These are phyloP conservation scores for Linderniella brevidens DNA, from an alignment of 257 asterid species.

Conservation along the genomic window DNA sequence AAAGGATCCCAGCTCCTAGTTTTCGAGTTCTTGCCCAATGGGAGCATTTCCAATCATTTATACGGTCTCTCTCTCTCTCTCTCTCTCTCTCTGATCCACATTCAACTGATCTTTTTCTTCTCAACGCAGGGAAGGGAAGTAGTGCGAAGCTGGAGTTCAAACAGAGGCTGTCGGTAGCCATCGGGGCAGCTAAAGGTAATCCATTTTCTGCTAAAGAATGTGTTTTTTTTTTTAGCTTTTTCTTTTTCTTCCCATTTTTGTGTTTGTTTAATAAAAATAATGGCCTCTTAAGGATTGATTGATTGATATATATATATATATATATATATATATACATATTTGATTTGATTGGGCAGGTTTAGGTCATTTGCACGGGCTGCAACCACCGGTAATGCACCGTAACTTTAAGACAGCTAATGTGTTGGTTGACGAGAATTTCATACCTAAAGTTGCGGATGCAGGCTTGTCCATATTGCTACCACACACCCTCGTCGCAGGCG, in stretches of 20 bases:
- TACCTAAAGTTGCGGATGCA: slow-evolving; percentile 62
- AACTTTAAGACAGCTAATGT: slow-evolving; percentile 65
- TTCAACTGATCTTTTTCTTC: not conserved
- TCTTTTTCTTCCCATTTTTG: too few relatives aligned
- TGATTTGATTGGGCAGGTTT: slow-evolving; percentile 43
- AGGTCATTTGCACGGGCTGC: slow-evolving; percentile 42
- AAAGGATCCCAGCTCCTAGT: slow-evolving; percentile 51
- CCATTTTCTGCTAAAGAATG: not conserved
- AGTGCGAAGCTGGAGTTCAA: slow-evolving; percentile 51
- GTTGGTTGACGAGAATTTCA: slow-evolving; percentile 62
- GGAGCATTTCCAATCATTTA: slow-evolving; percentile 45
- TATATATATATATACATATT: too few relatives aligned
- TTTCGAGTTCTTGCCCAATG: slow-evolving; percentile 54
- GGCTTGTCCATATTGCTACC: slow-evolving; percentile 27
- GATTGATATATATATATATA: too few relatives aligned
- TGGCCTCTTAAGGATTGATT: too few relatives aligned
- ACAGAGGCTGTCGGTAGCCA: slow-evolving; percentile 56
- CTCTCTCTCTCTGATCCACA: too few relatives aligned
- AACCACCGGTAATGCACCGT: slow-evolving; percentile 36
- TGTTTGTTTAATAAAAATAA: too few relatives aligned
- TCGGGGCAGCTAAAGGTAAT: slow-evolving; percentile 68
- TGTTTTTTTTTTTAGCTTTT: not conserved
- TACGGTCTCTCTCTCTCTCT: slow-evolving; percentile 22
- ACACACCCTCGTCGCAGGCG: slow-evolving; percentile 19
- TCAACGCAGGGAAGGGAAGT: slow-evolving; percentile 23